A percentile compares a stretch with the other conserved stretches of the same genome.
Conservation (phyloP, 495 filamentous ascomycete species). For the Chaetomium tenue region DNA sequence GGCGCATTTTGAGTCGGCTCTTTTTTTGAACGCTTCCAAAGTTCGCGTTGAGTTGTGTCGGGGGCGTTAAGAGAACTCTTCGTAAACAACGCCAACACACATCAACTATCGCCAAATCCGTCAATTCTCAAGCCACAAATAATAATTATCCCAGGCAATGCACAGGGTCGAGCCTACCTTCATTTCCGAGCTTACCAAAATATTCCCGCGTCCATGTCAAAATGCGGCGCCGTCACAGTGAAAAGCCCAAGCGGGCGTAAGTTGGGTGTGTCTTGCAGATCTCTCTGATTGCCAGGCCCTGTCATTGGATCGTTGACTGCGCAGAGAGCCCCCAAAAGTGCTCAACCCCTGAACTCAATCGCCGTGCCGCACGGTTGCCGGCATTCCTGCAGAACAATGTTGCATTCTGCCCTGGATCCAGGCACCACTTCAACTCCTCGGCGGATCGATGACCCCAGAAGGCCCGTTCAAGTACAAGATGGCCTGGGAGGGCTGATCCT, state of each 20-base stretch:
- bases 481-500: not conserved
- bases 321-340: not conserved
- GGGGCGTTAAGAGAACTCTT: too few species aligned
- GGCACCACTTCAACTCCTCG: not conserved
- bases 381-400: conserved; percentile 9
- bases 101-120: too few species aligned
- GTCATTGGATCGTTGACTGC: conserved; percentile 1
- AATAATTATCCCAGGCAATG: too few species aligned
- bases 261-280: not conserved
- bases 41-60: too few species aligned
- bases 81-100: too few species aligned
- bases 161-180: too few species aligned
- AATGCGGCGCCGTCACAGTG: not conserved
- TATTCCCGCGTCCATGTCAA: not conserved
- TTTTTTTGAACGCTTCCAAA: too few species aligned
- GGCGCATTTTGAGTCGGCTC: too few species aligned
- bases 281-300: not conserved
- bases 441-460: not conserved
- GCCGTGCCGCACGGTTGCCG: not conserved
- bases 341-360: not conserved
- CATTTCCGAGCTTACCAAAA: too few species aligned
- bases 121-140: too few species aligned
- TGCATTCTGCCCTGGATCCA: not conserved
- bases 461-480: conserved; percentile 5
- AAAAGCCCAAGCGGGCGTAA: not conserved